Base-by-base conservation (phyloP, 2,329 filamentous ascomycete genomes). In the Thermothelomyces thermophilus region DNA sequence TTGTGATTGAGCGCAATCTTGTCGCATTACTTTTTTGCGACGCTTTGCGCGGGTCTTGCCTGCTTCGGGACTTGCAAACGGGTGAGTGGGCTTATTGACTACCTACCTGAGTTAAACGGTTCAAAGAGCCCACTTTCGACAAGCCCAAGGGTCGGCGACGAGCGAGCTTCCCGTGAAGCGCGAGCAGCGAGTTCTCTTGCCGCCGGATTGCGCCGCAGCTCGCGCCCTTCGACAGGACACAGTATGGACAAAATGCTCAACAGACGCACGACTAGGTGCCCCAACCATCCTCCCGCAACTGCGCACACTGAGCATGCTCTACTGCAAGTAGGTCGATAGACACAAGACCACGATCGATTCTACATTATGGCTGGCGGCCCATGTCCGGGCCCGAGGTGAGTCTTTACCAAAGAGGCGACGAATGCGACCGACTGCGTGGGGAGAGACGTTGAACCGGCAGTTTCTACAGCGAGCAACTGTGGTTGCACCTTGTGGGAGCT, bases 21-120 rank as follows among this genome's bases (percentile, higher is more conserved):
- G 48, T 41, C 48, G 48, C 48, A 51, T 51, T 50, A 41, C 48
- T 41, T 19, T n/a, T 24, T 17, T 26, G 24, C 37, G 22, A 13
- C 22, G 24, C 22, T 26, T 33, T 39, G 24, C 33, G 35, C 9
- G 45, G 13, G 26, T 13, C n/a, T 37, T 41, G n/a, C 7, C 11
- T 39, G 22, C 24, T 19, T 2, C 13, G 17, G 7, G 36, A 39
- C 13, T 39, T 35, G 42, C 42, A 45, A 36, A 30, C 20, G 10
- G 33, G 28, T 17, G 42, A 36, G 28, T 17, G 42, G 26, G 20
- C 13, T 8, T 4, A 26, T 22, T 26, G n/a, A n/a, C n/a, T n/a
- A n/a, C n/a, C n/a, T n/a, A n/a, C n/a, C n/a, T n/a, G n/a, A n/a
- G n/a, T n/a, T n/a, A n/a, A 33, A 33, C 10, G 30, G 11, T 33